These are phyloP conservation scores for Crucihimalaya himalaica DNA, from an alignment of 345 rosid genomes.

Conservation along the genomic window DNA sequence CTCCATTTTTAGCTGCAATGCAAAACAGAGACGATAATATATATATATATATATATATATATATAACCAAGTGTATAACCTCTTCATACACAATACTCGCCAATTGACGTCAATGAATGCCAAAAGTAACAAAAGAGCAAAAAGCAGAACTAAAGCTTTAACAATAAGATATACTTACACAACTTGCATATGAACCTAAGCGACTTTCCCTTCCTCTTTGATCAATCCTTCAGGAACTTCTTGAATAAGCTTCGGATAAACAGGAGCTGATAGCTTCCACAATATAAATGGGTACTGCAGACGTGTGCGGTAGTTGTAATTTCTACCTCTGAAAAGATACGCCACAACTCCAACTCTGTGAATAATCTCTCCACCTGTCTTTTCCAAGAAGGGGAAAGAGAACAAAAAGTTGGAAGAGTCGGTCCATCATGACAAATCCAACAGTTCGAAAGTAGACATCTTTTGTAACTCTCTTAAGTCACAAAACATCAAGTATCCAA, in stretches of 20 bases:
- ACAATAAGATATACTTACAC: background rate
- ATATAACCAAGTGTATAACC: background rate
- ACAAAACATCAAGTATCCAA: background rate
- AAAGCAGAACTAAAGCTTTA: background rate
- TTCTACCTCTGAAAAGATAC: slow-evolving; percentile 89
- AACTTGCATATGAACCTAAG: slow-evolving; percentile 80
- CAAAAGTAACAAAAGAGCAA: background rate
- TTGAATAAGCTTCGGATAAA: slow-evolving; percentile 91
- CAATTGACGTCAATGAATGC: background rate
- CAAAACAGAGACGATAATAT: too few species aligned
- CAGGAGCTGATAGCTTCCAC: slow-evolving; percentile 98
- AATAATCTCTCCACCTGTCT: too few species aligned
- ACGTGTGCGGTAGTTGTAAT: slow-evolving; percentile 77
- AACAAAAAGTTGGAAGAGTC: background rate
- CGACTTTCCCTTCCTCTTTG: slow-evolving; percentile 70
- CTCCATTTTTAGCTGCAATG: slow-evolving; percentile 82
- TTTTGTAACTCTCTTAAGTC: slow-evolving; percentile 4
- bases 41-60: too few species aligned
- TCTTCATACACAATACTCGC: background rate
- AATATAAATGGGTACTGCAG: slow-evolving; percentile 84
- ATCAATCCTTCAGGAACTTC: slow-evolving; percentile 89
- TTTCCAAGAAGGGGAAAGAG: slow-evolving; percentile 50
- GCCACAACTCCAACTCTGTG: slow-evolving; percentile 75
- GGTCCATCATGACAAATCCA: background rate
- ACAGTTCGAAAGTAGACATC: background rate